Conservation (phyloP, 768 basidiomycete genomes). For the Amanita molliuscula region DNA sequence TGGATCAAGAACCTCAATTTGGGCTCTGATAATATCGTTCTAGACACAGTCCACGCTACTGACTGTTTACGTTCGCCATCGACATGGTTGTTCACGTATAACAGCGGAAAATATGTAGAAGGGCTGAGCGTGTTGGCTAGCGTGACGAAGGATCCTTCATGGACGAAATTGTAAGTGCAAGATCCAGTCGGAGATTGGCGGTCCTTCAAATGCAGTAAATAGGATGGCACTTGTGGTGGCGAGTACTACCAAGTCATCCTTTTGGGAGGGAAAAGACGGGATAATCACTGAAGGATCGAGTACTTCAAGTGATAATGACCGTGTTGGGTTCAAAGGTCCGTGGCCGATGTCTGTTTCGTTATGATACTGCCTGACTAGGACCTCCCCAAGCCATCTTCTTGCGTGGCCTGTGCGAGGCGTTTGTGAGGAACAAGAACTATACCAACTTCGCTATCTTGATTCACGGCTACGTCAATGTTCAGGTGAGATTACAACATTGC, state of each 20-base stretch:
- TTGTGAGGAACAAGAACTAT: conserved; percentile 25
- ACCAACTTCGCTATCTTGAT: conserved; percentile 27
- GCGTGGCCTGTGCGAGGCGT: conserved; percentile 37
- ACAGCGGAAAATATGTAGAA: conserved; percentile 43
- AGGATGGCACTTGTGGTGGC: not conserved
- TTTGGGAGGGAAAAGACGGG: conserved; percentile 39
- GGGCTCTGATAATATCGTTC: conserved; percentile 28
- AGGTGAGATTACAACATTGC: conserved; percentile 20
- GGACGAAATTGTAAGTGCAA: conserved; percentile 28
- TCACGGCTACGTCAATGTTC: conserved; percentile 40
- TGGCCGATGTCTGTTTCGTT: not conserved
- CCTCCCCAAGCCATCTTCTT: conserved; percentile 25
- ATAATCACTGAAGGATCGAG: conserved; percentile 43
- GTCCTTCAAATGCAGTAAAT: not conserved
- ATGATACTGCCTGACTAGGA: not conserved
- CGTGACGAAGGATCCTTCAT: conserved; percentile 30
- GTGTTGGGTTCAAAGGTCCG: conserved; percentile 42
- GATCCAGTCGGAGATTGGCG: conserved; percentile 2
- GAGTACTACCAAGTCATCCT: conserved; percentile 27
- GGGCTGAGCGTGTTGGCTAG: conserved; percentile 34
- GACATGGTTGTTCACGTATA: conserved; percentile 43
- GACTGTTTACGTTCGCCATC: conserved; percentile 37
- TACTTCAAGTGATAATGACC: conserved; percentile 30
- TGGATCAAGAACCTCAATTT: conserved; percentile 40
- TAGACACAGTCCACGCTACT: conserved; percentile 36